phyloP scores from a whole-genome alignment of 2,329 filamentous ascomycete genomes.

The Beauveria brongniartii region DNA sequence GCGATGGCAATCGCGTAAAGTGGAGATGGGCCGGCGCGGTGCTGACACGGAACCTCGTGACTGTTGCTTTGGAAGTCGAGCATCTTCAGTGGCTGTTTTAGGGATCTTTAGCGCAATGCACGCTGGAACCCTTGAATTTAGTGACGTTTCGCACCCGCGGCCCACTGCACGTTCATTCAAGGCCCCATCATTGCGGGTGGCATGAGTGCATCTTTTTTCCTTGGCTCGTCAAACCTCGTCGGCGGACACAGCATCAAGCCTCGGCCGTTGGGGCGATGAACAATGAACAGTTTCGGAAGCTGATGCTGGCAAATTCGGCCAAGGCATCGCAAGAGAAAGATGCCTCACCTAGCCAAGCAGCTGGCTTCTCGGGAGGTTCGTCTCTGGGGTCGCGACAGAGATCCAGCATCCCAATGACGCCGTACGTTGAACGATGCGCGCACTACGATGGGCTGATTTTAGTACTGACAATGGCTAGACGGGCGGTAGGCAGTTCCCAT shows the following conservation, averaged over 20 bases:
- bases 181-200: too few relatives aligned
- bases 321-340: constrained; percentile 33
- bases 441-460: not conserved
- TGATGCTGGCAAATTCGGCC: constrained; percentile 49
- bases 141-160: not conserved
- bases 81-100: not conserved
- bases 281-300: constrained; percentile 85
- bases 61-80: constrained; percentile 8
- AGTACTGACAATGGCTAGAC: constrained; percentile 34
- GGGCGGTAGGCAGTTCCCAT: constrained; percentile 48
- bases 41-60: constrained; percentile 35
- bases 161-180: not conserved
- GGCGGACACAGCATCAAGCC: not conserved
- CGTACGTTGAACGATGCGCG: constrained; percentile 44
- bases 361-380: constrained; percentile 17
- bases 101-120: not conserved
- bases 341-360: constrained; percentile 32
- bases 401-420: constrained; percentile 88
- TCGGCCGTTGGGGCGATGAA: constrained; percentile 55
- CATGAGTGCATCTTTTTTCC: not conserved
- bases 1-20: constrained; percentile 26
- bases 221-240: not conserved
- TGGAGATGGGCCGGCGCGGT: constrained; percentile 22
- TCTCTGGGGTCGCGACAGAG: constrained; percentile 69
- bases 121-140: not conserved